Evolutionary conservation across 2,329 filamentous ascomycete species (phyloP).

Genomic region (Elsinoe batatas): DNA sequence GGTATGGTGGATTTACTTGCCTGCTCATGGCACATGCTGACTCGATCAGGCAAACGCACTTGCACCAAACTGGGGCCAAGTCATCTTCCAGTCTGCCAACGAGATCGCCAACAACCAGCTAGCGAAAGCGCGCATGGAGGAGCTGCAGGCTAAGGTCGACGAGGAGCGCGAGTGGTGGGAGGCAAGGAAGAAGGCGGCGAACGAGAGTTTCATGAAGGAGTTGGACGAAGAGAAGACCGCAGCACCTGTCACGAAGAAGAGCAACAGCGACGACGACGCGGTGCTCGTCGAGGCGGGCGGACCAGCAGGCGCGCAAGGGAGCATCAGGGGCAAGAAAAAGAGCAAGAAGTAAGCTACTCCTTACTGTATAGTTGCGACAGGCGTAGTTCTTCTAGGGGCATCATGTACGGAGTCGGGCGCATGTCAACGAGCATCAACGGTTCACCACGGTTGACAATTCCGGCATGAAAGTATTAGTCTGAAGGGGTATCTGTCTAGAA

Average conservation of each 20-base stretch:
- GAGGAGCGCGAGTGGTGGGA: constrained; percentile 90
- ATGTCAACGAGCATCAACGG: background rate
- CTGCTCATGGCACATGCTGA: background rate
- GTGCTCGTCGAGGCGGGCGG: constrained; percentile 64
- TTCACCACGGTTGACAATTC: background rate
- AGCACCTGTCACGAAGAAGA: constrained; percentile 20
- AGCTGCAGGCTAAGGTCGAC: constrained; percentile 60
- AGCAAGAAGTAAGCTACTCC: constrained; percentile 41
- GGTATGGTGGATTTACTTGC: constrained; percentile 42
- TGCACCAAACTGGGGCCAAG: constrained; percentile 77
- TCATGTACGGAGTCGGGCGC: background rate
- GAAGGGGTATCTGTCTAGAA: constrained; percentile 13
- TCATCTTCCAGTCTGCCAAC: constrained; percentile 94
- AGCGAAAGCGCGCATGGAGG: constrained; percentile 63
- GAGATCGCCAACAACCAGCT: constrained; percentile 82
- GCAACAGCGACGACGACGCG: constrained; percentile 57
- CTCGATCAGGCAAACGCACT: constrained; percentile 72
- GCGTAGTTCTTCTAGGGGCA: background rate
- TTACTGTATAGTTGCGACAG: background rate
- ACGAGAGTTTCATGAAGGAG: constrained; percentile 74
- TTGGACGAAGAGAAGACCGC: constrained; percentile 49
- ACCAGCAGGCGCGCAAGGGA: constrained; percentile 33
- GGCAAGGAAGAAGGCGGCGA: constrained; percentile 63
- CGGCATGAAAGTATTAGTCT: background rate
- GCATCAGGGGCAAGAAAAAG: constrained; percentile 51